These are phyloP conservation scores for Ophiosphaerella herpotricha DNA, from an alignment of 2,329 filamentous ascomycete genomes.

Conservation along the genomic window DNA sequence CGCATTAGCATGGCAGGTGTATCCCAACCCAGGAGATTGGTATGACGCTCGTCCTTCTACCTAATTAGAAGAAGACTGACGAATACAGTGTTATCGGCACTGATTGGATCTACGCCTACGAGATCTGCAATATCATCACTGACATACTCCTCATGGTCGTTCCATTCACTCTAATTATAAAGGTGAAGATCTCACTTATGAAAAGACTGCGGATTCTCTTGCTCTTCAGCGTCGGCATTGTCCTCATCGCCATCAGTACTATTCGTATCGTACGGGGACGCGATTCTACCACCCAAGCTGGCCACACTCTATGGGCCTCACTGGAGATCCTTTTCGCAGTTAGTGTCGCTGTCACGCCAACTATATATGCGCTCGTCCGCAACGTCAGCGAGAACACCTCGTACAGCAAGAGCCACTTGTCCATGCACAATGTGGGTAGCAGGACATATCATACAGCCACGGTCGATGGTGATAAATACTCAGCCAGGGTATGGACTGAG, in stretches of 20 bases:
- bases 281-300: conserved; percentile 12
- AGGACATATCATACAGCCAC: conserved; percentile 6
- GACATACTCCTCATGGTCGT: conserved; percentile 22
- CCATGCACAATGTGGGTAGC: conserved; percentile 4
- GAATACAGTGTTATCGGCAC: conserved; percentile 17
- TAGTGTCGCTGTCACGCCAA: conserved; percentile 22
- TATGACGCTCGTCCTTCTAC: conserved; percentile 1
- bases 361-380: conserved; percentile 19
- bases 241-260: conserved; percentile 21
- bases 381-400: conserved; percentile 13
- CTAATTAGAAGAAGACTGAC: conserved; percentile 3
- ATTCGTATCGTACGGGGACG: conserved; percentile 18
- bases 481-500: conserved; percentile 14
- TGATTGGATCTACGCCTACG: conserved; percentile 25
- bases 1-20: conserved; percentile 17
- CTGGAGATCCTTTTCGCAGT: conserved; percentile 19
- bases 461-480: conserved; percentile 3
- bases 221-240: conserved; percentile 22
- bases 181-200: conserved; percentile 10
- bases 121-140: conserved; percentile 22
- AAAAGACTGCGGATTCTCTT: conserved; percentile 20
- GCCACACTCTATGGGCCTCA: conserved; percentile 21
- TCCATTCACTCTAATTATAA: conserved; percentile 15
- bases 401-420: conserved; percentile 11
- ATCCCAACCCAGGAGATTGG: conserved; percentile 22